Evolutionary conservation across 2,329 filamentous ascomycete species (phyloP), one percentile per base, ranked within the genome.

Genomic region (Chalara sp.): DNA sequence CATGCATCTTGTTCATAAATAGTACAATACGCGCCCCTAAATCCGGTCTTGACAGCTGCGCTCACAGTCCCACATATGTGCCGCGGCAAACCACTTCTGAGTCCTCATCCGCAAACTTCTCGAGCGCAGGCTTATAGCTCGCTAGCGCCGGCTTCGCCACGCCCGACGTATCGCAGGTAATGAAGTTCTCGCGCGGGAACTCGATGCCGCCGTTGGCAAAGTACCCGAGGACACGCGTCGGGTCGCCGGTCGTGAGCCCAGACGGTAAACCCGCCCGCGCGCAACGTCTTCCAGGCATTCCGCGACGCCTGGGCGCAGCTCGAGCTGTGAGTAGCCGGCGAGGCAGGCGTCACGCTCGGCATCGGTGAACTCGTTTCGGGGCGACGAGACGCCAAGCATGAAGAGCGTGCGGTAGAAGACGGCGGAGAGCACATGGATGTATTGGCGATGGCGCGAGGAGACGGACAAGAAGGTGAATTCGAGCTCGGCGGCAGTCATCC

Each of bases 231-330:
- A 81, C 77, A 5, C 77, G 65, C 45, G 68, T 62, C 3, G 67
- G 59, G 57, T 81, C 77, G 1, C 73, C 78, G 0, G 75, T 73
- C 0, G 77, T 80, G 30, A 81, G 69, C 72, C 76, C 77, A 81
- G 5, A 79, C 70, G 0, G 72, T 75, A 53, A 78, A 80, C 0
- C 76, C 73, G 0, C 63, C 67, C 0, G 65, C 66, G 4, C 72
- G 63, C 41, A 81, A 60, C 28, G 65, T 68, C 42, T 65, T n/a
- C 56, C 39, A 76, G 68, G 44, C 69, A 70, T 50, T 75, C 70
- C 29, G 63, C 65, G 1, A 66, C 62, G 0, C 72, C 74, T 3
- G 67, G 62, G 1, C 75, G 56, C 21, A 71, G 56, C 46, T 67
- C 53, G 5, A 72, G 60, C 47, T 63, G 58, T 37, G 59, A 57